These are phyloP conservation scores for Pascua guehoae DNA, from an alignment of 1,284 basidiomycete genomes.

Conservation along the genomic window DNA sequence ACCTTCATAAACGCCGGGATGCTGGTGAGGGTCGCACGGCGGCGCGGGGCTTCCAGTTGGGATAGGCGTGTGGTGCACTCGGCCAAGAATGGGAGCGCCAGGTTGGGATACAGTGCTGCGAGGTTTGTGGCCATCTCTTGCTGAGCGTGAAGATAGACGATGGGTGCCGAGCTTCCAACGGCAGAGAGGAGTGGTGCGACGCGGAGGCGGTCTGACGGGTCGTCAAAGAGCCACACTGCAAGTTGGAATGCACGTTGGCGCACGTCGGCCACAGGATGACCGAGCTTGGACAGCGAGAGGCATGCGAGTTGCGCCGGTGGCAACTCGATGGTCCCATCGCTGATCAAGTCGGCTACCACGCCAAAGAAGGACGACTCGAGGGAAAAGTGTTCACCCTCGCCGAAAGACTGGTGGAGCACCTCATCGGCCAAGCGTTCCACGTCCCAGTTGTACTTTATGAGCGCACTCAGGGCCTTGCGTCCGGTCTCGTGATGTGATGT, in stretches of 20 bases:
- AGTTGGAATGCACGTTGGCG: conserved; percentile 75
- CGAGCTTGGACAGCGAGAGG: conserved; percentile 78
- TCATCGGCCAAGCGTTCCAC: conserved; percentile 66
- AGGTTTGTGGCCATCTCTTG: conserved; percentile 71
- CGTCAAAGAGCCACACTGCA: conserved; percentile 67
- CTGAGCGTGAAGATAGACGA: conserved; percentile 77
- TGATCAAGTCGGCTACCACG: conserved; percentile 64
- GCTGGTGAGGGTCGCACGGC: conserved; percentile 60
- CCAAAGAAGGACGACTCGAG: conserved; percentile 65
- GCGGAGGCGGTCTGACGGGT: conserved; percentile 51
- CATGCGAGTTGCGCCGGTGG: conserved; percentile 68
- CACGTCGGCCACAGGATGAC: conserved; percentile 65
- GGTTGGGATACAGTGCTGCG: conserved; percentile 71
- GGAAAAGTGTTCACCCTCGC: conserved; percentile 53
- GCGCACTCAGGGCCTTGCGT: conserved; percentile 66
- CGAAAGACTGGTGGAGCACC: conserved; percentile 68
- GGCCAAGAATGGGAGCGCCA: conserved; percentile 65
- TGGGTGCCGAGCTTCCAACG: conserved; percentile 69
- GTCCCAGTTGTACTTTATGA: conserved; percentile 63
- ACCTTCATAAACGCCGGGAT: conserved; percentile 76
- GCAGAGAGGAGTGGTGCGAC: conserved; percentile 66
- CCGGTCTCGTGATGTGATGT: conserved; percentile 47
- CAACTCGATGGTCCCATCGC: conserved; percentile 53
- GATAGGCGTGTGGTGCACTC: conserved; percentile 73
- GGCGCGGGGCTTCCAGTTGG: conserved; percentile 58